Evolutionary conservation across 257 asterid genomes (phyloP), one percentile per base, ranked within the genome.

Genomic region (Nicotiana otophora): DNA sequence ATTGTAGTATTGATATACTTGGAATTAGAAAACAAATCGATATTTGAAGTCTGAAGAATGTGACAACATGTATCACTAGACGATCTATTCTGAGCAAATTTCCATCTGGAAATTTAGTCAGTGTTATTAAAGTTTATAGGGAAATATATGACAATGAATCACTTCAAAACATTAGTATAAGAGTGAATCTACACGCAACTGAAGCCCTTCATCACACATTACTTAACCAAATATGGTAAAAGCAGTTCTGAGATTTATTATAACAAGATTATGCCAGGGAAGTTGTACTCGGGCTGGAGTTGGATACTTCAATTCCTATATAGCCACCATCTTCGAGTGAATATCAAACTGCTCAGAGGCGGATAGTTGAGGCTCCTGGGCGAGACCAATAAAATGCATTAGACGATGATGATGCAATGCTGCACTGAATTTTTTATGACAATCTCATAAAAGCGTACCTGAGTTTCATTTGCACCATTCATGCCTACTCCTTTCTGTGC

Each of bases 301-400:
- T 87, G n/a, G 58, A 72, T 10, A 34, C 70, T 78, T 72, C 64
- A 39, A 78, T 72, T 80, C 78, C 88, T 87, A 92, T 54, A 93
- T 15, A 63, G 87, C 65, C 72, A 93, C 72, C 26, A 76, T 77
- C 92, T 86, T 92, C 4, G 89, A 84, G 90, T 92, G 87, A 75
- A 93, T 87, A 79, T 91, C 94, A 69, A 93, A 92, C 86, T 80
- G 88, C 85, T 87, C 89, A 78, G 95, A 88, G 20, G 92, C 80
- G 63, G 95, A 94, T 82, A 94, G 87, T 79, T 75, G 93, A 77
- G 97, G 97, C 84, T 91, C 97, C 98, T 94, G 78, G 86, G 87
- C 10, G 78, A 83, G 69, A 83, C 66, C 80, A 83, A 85, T 70
- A 69, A 77, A 85, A 83, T 69, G 10, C 19, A 53, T 67, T 26